phyloP scores from a whole-genome alignment of 2,329 filamentous ascomycete genomes.

The Penicillium hordei region DNA sequence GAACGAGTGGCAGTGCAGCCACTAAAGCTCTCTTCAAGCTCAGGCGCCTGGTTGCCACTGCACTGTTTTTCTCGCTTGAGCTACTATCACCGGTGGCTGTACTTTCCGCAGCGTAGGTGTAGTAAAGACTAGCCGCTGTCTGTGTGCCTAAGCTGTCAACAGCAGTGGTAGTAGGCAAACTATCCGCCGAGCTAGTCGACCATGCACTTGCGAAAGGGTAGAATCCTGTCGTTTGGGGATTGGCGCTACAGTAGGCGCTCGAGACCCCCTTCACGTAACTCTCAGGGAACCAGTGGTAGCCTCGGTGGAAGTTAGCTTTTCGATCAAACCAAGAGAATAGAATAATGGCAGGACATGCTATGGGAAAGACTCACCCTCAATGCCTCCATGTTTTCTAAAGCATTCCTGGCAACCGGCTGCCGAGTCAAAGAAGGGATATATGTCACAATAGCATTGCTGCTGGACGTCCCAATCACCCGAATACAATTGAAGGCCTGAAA shows the following conservation, averaged over 20 bases:
- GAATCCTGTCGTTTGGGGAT: not conserved
- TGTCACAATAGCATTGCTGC: not conserved
- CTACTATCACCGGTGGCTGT: not conserved
- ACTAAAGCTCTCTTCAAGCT: not conserved
- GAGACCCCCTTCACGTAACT: not conserved
- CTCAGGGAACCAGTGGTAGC: not conserved
- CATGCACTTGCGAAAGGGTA: not conserved
- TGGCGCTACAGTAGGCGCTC: not conserved
- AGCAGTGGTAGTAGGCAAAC: not conserved
- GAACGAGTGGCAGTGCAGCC: not conserved
- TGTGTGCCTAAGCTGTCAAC: not conserved
- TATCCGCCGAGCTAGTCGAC: not conserved
- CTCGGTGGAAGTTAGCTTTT: not conserved
- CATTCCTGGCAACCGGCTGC: not conserved
- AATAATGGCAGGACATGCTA: too few species aligned
- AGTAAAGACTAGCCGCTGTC: constrained; percentile 1
- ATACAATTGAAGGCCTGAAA: not conserved
- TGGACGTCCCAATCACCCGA: not conserved
- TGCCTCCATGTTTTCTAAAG: not conserved
- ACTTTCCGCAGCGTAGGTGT: not conserved
- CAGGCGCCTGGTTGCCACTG: not conserved
- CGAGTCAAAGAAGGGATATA: constrained; percentile 1
- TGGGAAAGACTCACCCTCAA: not conserved
- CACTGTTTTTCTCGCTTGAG: not conserved
- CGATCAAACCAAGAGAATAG: not conserved